Percentiles rank a stretch among this genome's conserved stretches.
phyloP scores from a whole-genome alignment of 164 flowering plant species.

The Taxillus chinensis region DNA sequence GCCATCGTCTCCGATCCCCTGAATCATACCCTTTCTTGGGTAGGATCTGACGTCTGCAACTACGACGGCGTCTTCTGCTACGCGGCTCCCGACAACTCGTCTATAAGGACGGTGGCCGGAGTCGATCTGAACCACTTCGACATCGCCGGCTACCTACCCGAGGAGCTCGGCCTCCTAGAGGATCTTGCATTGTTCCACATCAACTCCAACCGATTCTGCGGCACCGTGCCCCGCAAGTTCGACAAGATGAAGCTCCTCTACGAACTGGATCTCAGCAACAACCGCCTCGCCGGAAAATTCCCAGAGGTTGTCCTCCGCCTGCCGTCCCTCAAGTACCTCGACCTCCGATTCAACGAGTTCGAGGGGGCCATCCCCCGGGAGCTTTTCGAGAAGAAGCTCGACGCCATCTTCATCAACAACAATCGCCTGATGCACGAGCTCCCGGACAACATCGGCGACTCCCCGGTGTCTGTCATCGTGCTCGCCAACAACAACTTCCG shows the following conservation, averaged over 20 bases:
- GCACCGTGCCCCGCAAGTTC: conserved; percentile 1
- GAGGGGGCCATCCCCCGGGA: conserved; percentile 1
- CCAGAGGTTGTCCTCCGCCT: neutral
- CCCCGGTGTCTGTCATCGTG: conserved; percentile 5
- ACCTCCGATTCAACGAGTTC: conserved; percentile 9
- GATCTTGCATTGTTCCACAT: conserved; percentile 8
- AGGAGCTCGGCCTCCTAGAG: too few species aligned
- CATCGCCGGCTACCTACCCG: too few species aligned
- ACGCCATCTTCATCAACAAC: conserved; percentile 8
- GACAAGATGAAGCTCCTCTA: neutral
- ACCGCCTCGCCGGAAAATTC: conserved; percentile 8
- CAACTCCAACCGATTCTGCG: conserved; percentile 11
- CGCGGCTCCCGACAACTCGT: too few species aligned
- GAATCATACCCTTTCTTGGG: neutral
- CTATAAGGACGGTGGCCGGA: too few species aligned
- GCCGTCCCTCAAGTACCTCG: neutral
- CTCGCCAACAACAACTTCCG: conserved; percentile 7
- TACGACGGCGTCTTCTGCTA: too few species aligned
- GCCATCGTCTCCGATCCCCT: neutral
- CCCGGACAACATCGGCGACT: conserved; percentile 9
- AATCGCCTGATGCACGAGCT: conserved; percentile 4
- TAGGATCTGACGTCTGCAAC: too few species aligned
- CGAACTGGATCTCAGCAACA: conserved; percentile 15
- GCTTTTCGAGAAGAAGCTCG: conserved; percentile 3
- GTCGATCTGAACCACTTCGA: too few species aligned